Evolutionary conservation across 2,329 filamentous ascomycete species (phyloP).

Genomic region (Neocucurbitaria cava): DNA sequence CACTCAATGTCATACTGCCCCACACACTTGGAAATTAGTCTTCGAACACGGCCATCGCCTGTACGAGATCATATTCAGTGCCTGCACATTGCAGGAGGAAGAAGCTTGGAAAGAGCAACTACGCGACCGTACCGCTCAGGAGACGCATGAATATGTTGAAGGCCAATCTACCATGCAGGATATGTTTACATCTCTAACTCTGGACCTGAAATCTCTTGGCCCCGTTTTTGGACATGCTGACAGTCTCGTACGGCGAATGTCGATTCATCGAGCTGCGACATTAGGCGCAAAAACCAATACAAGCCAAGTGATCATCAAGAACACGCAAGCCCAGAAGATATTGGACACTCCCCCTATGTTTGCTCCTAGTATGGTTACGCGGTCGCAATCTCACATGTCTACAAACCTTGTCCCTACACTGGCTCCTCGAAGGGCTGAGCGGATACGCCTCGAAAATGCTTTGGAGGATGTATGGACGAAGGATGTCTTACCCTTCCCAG

Average conservation of each 20-base stretch:
- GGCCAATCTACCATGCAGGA: constrained; percentile 56
- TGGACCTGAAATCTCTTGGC: constrained; percentile 77
- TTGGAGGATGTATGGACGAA: constrained; percentile 85
- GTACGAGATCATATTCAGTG: constrained; percentile 86
- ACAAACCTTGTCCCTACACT: constrained; percentile 72
- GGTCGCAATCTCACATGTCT: constrained; percentile 82
- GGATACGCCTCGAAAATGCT: constrained; percentile 76
- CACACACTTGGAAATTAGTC: constrained; percentile 89
- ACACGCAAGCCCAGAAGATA: constrained; percentile 75
- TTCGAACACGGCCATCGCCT: constrained; percentile 80
- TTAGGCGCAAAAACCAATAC: constrained; percentile 71
- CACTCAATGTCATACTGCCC: constrained; percentile 83
- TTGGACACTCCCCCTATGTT: constrained; percentile 53
- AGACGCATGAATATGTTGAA: constrained; percentile 60
- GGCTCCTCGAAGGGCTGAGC: constrained; percentile 75
- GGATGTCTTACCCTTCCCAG: constrained; percentile 80
- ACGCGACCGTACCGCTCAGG: constrained; percentile 57
- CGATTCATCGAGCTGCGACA: constrained; percentile 79
- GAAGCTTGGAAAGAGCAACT: constrained; percentile 79
- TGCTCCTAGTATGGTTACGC: constrained; percentile 66
- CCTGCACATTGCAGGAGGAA: constrained; percentile 82
- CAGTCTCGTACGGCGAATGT: constrained; percentile 70
- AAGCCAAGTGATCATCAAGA: constrained; percentile 84
- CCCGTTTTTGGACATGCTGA: constrained; percentile 77
- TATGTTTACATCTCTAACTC: constrained; percentile 68